Evolutionary conservation across 768 basidiomycete species (phyloP), one percentile per base, ranked within the genome.

Genomic region (Phlebiopsis flavidoalba): DNA sequence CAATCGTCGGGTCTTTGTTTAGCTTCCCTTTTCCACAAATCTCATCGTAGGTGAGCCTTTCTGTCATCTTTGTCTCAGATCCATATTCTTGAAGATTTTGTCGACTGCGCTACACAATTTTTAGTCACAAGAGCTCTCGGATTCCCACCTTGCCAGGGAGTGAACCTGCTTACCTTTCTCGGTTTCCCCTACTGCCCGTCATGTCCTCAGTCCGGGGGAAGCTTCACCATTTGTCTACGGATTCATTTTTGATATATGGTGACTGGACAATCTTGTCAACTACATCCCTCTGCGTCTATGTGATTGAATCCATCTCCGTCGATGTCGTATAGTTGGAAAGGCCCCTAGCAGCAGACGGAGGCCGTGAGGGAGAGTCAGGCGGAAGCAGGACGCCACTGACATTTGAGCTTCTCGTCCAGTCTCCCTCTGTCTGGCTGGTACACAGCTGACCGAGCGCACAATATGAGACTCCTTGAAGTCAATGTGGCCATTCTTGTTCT

Each of bases 201-300:
- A 97, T 99, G 77, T 98, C 95, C 75, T 99, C 97, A n/a, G 71
- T 98, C 97, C 45, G 88, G 80, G n/a, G 97, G 95, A 21, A 98
- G 84, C 73, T 95, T 95, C 64, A 98, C 96, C 95, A 98, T 98
- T 74, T 95, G 88, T 19, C 97, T n/a, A n/a, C 97, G 4, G 97
- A n/a, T n/a, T 98, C 97, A 99, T 98, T 84, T 96, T 98, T n/a
- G n/a, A 82, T 98, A 99, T 77, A 99, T 99, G n/a, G n/a, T 49
- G 93, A 89, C 68, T 89, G 85, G 8, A 99, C 97, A 72, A 99
- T 99, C 78, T 93, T n/a, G n/a, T n/a, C n/a, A n/a, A 88, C 35
- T 98, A 86, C 97, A 99, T 99, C 78, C n/a, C n/a, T 99, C 97
- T 70, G 95, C 88, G 75, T n/a, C n/a, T 98, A 98, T 45, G 97